These are phyloP conservation scores for Pittosporum tobira DNA, from an alignment of 129 eudicot genomes.

Conservation along the genomic window DNA sequence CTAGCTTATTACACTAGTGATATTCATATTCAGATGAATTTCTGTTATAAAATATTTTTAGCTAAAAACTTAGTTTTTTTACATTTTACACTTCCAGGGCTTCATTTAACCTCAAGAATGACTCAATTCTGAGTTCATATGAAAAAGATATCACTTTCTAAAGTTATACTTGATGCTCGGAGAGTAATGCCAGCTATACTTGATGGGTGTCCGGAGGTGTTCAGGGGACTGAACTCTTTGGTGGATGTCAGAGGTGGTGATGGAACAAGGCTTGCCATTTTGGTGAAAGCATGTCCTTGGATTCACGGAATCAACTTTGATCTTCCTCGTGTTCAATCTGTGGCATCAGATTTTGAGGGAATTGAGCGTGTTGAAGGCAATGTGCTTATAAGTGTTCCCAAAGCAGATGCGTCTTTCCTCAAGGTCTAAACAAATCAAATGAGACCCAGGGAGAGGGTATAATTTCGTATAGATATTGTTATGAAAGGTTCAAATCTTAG, in stretches of 20 bases:
- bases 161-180: slow-evolving; percentile 49
- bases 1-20: too few relatives aligned
- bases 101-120: too few relatives aligned
- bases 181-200: slow-evolving; percentile 23
- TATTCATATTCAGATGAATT: too few relatives aligned
- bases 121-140: too few relatives aligned
- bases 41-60: too few relatives aligned
- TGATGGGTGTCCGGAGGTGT: slow-evolving; percentile 30
- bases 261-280: slow-evolving; percentile 33
- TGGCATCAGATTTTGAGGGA: slow-evolving; percentile 20
- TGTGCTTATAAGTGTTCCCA: slow-evolving; percentile 53
- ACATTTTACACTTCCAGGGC: too few relatives aligned
- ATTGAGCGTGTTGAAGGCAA: slow-evolving; percentile 53
- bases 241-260: slow-evolving; percentile 81
- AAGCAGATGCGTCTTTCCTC: slow-evolving; percentile 46
- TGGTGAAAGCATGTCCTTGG: slow-evolving; percentile 58
- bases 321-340: slow-evolving; percentile 55
- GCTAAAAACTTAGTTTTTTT: too few relatives aligned
- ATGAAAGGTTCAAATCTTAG: too few relatives aligned
- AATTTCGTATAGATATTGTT: too few relatives aligned
- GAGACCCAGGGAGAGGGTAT: too few relatives aligned
- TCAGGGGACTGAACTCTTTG: slow-evolving; percentile 39
- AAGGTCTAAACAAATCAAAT: too few relatives aligned
- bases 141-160: too few relatives aligned
- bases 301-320: slow-evolving; percentile 57